phyloP scores from a whole-genome alignment of 768 basidiomycete species.

The Arthromyces matolae region DNA sequence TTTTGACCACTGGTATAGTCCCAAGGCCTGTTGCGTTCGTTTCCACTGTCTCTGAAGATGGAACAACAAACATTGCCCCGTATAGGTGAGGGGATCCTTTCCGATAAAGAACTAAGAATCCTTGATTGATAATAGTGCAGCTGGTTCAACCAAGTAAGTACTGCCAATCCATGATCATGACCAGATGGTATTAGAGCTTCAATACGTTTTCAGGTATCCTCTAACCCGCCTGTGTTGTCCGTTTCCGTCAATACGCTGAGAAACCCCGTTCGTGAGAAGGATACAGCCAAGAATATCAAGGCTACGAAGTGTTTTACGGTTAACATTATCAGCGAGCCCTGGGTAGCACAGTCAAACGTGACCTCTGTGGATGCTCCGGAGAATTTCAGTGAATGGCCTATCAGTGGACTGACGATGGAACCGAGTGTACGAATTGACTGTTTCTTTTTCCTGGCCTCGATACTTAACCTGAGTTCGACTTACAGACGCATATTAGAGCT shows the following conservation, averaged over 20 bases:
- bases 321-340: constrained; percentile 73
- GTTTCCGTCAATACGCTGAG: constrained; percentile 29
- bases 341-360: constrained; percentile 54
- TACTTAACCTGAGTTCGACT: background rate
- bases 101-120: too few relatives aligned
- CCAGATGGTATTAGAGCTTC: too few relatives aligned
- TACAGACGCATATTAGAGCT: constrained; percentile 43
- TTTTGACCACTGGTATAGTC: constrained; percentile 51
- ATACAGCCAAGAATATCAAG: constrained; percentile 63
- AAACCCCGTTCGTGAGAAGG: constrained; percentile 34
- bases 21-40: constrained; percentile 73
- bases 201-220: constrained; percentile 39
- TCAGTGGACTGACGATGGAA: constrained; percentile 57
- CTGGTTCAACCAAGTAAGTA: constrained; percentile 36
- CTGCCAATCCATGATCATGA: too few relatives aligned
- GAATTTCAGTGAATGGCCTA: constrained; percentile 53
- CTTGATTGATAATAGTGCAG: too few relatives aligned
- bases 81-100: constrained; percentile 50
- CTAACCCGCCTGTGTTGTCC: constrained; percentile 64
- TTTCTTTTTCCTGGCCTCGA: background rate
- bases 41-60: constrained; percentile 52
- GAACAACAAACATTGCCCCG: constrained; percentile 57
- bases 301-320: constrained; percentile 66
- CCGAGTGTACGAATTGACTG: constrained; percentile 43
- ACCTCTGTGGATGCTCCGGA: constrained; percentile 50